Percentiles rank a stretch among this genome's conserved stretches.
phyloP scores from a whole-genome alignment of 768 basidiomycete species.

The Heimioporus sp. region DNA sequence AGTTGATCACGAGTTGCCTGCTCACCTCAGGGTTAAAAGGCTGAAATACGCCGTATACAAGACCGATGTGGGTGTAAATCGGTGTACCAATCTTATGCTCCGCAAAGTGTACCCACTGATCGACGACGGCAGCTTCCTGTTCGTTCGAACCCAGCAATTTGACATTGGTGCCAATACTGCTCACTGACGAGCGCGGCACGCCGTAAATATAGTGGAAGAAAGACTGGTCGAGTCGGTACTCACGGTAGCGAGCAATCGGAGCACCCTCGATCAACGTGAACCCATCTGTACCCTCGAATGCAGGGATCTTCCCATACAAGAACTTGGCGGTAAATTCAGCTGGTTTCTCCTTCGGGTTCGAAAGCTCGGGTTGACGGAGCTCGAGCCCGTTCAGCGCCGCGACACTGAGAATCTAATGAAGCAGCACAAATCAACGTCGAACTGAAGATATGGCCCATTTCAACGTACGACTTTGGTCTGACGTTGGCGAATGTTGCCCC shows the following conservation, averaged over 20 bases:
- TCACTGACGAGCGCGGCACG: conserved; percentile 4
- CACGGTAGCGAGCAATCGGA: conserved; percentile 19
- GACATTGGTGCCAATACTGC: conserved; percentile 6
- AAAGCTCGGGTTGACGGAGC: conserved; percentile 3
- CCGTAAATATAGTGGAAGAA: too few relatives aligned
- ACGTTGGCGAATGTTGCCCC: conserved; percentile 10
- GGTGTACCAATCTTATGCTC: conserved; percentile 12
- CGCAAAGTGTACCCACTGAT: conserved; percentile 23
- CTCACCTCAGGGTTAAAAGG: conserved; percentile 12
- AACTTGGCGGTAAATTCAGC: conserved; percentile 13
- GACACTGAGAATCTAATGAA: not conserved
- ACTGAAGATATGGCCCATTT: too few relatives aligned
- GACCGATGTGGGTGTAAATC: not conserved
- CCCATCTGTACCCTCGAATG: conserved; percentile 18
- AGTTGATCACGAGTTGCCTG: too few relatives aligned
- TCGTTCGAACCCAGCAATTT: conserved; percentile 11
- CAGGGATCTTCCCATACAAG: conserved; percentile 16
- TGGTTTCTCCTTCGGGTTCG: conserved; percentile 4
- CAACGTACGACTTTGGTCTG: conserved; percentile 15
- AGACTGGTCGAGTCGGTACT: not conserved
- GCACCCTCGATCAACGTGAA: conserved; percentile 15
- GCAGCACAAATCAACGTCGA: too few relatives aligned
- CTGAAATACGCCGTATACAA: not conserved
- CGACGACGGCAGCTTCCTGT: conserved; percentile 9
- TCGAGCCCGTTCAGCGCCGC: conserved; percentile 15